phyloP scores from a whole-genome alignment of 2,329 filamentous ascomycete genomes.

The Botrytis pseudocinerea region DNA sequence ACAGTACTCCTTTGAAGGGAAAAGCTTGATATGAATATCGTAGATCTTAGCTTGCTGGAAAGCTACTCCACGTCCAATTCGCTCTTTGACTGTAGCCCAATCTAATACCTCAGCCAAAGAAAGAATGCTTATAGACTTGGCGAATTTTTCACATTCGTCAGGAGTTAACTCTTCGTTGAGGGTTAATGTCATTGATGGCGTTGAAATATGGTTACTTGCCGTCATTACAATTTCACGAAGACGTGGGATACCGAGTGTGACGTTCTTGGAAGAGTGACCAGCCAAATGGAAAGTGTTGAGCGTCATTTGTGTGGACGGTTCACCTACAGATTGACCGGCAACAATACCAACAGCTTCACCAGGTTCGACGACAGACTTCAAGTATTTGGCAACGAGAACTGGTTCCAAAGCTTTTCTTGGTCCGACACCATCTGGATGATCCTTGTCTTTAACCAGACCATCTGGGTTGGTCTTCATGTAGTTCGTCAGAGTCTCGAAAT shows the following conservation, averaged over 20 bases:
- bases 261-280: conserved; percentile 97
- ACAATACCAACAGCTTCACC: conserved; percentile 97
- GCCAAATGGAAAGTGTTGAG: conserved; percentile 99
- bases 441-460: conserved; percentile 55
- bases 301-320: conserved; percentile 99
- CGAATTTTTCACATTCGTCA: conserved; percentile 73
- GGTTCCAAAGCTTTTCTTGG: conserved; percentile 57
- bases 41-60: conserved; percentile 79
- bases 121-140: conserved; percentile 87
- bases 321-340: conserved; percentile 92
- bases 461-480: conserved; percentile 79
- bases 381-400: conserved; percentile 87
- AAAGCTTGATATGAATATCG: conserved; percentile 79
- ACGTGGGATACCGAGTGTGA: conserved; percentile 96
- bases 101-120: conserved; percentile 83
- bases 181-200: conserved; percentile 84
- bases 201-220: conserved; percentile 83
- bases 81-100: conserved; percentile 76
- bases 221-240: conserved; percentile 98
- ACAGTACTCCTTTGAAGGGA: conserved; percentile 79
- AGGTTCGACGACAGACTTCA: conserved; percentile 87
- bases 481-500: conserved; percentile 69
- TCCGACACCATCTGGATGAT: conserved; percentile 41
- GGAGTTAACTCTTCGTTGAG: conserved; percentile 70
- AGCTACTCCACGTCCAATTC: conserved; percentile 68